phyloP scores from a whole-genome alignment of 2,329 filamentous ascomycete genomes.

The Ophiocordyceps camponoti-saundersi region DNA sequence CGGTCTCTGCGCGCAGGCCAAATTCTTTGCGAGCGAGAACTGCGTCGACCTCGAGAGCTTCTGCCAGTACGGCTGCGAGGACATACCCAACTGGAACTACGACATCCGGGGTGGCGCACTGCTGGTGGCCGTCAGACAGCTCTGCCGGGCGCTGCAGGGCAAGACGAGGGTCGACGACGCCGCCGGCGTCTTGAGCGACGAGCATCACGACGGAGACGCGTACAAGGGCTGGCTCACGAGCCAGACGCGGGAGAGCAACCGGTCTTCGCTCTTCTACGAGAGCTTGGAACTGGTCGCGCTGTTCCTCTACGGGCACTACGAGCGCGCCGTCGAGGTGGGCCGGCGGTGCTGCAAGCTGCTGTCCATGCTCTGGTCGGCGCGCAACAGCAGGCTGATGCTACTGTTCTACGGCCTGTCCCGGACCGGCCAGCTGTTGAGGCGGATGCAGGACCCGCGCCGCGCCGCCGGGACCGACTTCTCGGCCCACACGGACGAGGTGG shows the following conservation, averaged over 20 bases:
- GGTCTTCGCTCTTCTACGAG: constrained; percentile 52
- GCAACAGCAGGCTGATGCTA: constrained; percentile 38
- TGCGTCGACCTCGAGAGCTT: constrained; percentile 52
- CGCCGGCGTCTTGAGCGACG: constrained; percentile 45
- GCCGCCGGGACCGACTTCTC: constrained; percentile 22
- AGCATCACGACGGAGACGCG: constrained; percentile 39
- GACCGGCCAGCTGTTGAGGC: constrained; percentile 31
- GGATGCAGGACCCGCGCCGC: constrained; percentile 28
- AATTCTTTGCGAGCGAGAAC: constrained; percentile 54
- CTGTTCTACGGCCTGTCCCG: constrained; percentile 44
- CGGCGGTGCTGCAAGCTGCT: constrained; percentile 27
- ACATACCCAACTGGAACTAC: constrained; percentile 53
- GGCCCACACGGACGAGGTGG: constrained; percentile 26
- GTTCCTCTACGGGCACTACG: constrained; percentile 46
- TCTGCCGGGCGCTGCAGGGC: constrained; percentile 53
- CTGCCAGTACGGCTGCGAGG: constrained; percentile 55
- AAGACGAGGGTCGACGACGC: constrained; percentile 43
- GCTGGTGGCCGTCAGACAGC: constrained; percentile 48
- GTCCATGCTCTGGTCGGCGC: constrained; percentile 38
- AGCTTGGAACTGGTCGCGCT: constrained; percentile 45
- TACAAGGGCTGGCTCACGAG: constrained; percentile 43
- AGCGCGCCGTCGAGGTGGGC: constrained; percentile 41
- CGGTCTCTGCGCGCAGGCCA: constrained; percentile 48
- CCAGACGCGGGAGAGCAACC: constrained; percentile 39
- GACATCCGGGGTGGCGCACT: constrained; percentile 58